Evolutionary conservation across 2,329 filamentous ascomycete genomes (phyloP), one percentile per base, ranked within the genome.

Genomic region (Colletotrichum echinochloae): DNA sequence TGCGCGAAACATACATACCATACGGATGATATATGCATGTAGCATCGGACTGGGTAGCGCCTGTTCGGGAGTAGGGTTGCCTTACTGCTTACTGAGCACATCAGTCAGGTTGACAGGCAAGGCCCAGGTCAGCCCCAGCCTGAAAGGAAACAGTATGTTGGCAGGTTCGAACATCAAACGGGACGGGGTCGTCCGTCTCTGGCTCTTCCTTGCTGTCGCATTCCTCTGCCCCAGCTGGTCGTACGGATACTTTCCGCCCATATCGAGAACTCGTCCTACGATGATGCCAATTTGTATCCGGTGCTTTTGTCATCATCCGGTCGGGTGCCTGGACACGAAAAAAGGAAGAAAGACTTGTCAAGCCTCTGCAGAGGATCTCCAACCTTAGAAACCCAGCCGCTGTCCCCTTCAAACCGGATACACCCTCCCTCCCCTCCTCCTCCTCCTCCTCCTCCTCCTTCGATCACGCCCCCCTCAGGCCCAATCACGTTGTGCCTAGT

Each of bases 281-380:
- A 23, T 48, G n/a, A 23, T 48, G 44, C n/a, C 23, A 14, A 12
- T 48, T 20, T 14, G 11, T 41, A 41, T 41, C 39, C 39, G 16
- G 39, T 5, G 23, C 46, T 28, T 49, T 49, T 49, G 12, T 23
- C 46, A 49, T 49, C 46, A 48, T 7, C 44, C 20, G 20, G 39
- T 1, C 39, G 3, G 39, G 16, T 18, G 9, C 18, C 41, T 44
- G 41, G 8, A n/a, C 18, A 35, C 33, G 9, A 33, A 35, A 14
- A 14, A 35, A 52, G 26, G 30, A 35, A 35, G 18, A 5, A 20
- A 35, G 28, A 33, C 18, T n/a, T 33, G 44, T 39, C 37, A 65
- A 65, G 44, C 59, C 16, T 54, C 46, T 69, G 61, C 39, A 66
- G 67, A 70, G 56, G 63, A 70, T 70, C 67, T 66, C 67, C 63